These are phyloP conservation scores for Amaranthus hypochondriacus DNA, from an alignment of 148 eudicot genomes.

Conservation along the genomic window DNA sequence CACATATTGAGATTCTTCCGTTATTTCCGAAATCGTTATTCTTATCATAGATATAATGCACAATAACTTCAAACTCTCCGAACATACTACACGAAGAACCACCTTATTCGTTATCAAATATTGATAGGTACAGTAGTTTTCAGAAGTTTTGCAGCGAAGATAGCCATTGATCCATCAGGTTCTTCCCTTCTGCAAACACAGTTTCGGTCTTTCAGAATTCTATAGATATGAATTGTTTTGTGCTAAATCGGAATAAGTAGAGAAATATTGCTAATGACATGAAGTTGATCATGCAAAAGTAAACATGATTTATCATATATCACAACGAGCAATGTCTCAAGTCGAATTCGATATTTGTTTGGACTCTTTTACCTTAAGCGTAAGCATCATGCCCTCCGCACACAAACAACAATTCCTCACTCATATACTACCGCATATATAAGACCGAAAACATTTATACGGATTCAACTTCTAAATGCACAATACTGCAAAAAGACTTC, in stretches of 20 bases:
- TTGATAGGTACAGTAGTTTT: background rate
- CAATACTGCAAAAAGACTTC: background rate
- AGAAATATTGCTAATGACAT: background rate
- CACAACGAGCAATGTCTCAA: no score
- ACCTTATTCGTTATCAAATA: constrained; percentile 10
- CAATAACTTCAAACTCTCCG: constrained; percentile 8
- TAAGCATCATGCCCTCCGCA: no score
- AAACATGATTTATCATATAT: background rate
- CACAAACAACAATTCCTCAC: no score
- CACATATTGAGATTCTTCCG: background rate
- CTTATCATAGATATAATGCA: constrained; percentile 1
- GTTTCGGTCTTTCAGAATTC: no score
- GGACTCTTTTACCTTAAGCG: no score
- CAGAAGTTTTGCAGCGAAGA: constrained; percentile 33
- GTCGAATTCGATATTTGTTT: no score
- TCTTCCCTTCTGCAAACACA: constrained; percentile 30
- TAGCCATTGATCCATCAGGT: constrained; percentile 35
- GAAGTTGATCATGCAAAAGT: background rate
- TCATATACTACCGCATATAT: background rate
- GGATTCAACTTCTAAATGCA: background rate
- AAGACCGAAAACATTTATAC: background rate
- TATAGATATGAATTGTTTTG: background rate
- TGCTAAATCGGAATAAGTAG: background rate
- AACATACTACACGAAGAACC: constrained; percentile 13
- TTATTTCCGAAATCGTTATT: background rate